phyloP scores from a whole-genome alignment of 306 rosid species.

The Albizia julibrissin region DNA sequence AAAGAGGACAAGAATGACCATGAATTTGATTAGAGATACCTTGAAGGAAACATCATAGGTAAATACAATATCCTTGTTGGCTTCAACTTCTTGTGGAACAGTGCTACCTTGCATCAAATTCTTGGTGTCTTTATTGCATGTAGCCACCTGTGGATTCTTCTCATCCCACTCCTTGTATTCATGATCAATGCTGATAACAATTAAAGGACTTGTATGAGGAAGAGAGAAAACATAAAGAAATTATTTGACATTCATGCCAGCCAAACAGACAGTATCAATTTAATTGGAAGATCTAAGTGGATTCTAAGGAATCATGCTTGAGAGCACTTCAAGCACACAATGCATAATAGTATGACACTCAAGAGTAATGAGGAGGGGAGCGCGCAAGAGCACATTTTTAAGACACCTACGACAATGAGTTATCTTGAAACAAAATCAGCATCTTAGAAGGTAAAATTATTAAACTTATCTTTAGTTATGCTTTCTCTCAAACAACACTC shows the following conservation, averaged over 20 bases:
- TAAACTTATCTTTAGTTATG: background rate
- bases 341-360: background rate
- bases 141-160: constrained; percentile 51
- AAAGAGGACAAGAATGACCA: background rate
- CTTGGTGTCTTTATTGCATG: constrained; percentile 73
- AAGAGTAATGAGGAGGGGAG: background rate
- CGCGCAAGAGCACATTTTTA: background rate
- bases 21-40: constrained; percentile 39
- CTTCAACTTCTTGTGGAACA: constrained; percentile 70
- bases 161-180: constrained; percentile 63
- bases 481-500: constrained; percentile 4
- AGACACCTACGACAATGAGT: background rate
- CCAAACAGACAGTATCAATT: background rate
- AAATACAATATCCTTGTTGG: constrained; percentile 57
- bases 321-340: background rate
- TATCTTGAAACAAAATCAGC: background rate
- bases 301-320: background rate
- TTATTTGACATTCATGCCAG: background rate
- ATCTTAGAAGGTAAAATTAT: background rate
- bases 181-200: constrained; percentile 56
- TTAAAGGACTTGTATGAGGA: constrained; percentile 24
- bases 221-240: background rate
- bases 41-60: constrained; percentile 72
- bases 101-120: constrained; percentile 56
- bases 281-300: background rate